Evolutionary conservation across 805 yeast genomes (phyloP).

Genomic region (Priceomyces carsonii): DNA sequence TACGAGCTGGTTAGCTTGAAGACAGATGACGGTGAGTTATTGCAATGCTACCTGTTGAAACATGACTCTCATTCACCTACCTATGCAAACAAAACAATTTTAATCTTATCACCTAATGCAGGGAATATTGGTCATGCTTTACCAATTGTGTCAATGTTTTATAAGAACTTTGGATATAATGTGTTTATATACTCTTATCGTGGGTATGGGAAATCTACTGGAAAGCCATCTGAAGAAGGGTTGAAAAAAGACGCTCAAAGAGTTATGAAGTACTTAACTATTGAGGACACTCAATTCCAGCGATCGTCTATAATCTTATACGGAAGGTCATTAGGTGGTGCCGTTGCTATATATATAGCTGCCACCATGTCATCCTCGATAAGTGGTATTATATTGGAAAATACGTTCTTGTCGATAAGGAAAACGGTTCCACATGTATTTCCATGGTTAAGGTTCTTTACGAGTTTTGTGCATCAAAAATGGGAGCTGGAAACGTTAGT

Average conservation of each 20-base stretch:
- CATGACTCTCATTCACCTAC: slow-evolving; percentile 41
- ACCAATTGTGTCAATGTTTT: slow-evolving; percentile 75
- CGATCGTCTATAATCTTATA: slow-evolving; percentile 63
- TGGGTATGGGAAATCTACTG: slow-evolving; percentile 86
- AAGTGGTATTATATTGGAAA: slow-evolving; percentile 75
- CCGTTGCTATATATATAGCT: slow-evolving; percentile 84
- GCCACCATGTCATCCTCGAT: slow-evolving; percentile 52
- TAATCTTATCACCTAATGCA: slow-evolving; percentile 88
- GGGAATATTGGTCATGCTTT: slow-evolving; percentile 93
- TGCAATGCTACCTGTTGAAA: slow-evolving; percentile 64
- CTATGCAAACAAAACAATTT: slow-evolving; percentile 63
- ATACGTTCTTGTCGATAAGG: slow-evolving; percentile 77
- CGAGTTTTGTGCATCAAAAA: slow-evolving; percentile 67
- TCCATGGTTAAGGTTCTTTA: slow-evolving; percentile 60
- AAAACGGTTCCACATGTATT: slow-evolving; percentile 73
- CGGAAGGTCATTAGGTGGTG: slow-evolving; percentile 94
- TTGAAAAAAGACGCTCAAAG: slow-evolving; percentile 80
- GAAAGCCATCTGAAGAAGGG: slow-evolving; percentile 74
- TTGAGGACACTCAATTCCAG: slow-evolving; percentile 51
- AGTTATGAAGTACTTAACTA: slow-evolving; percentile 56
- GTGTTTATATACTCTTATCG: slow-evolving; percentile 86
- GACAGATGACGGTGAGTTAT: slow-evolving; percentile 68
- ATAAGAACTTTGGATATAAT: slow-evolving; percentile 62
- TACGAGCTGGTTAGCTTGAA: slow-evolving; percentile 60
- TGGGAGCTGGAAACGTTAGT: slow-evolving; percentile 81